Base-by-base conservation (phyloP, 2,329 filamentous ascomycete genomes). In the Remersonia thermophila region DNA sequence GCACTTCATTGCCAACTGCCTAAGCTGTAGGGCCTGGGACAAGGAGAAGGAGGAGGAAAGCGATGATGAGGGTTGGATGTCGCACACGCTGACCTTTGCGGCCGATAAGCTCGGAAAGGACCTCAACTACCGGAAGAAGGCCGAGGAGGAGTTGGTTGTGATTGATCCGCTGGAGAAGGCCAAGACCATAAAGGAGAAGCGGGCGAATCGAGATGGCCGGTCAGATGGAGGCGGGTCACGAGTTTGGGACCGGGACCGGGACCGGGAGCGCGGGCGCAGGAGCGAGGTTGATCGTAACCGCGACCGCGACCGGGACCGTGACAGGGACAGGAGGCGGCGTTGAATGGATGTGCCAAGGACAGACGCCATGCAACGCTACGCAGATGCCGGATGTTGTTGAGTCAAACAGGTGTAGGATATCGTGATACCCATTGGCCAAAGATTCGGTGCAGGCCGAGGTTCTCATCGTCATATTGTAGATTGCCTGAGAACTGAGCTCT, bases 1-100 rank as follows among this genome's bases (percentile, higher is more conserved):
- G 26, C 91, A 98, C 56, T 98, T 96, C 57, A 93, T 98, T 44
- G 83, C 82, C 33, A 83, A 93, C 50, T 98, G 91, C 57, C 85
- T 94, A 54, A 94, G 85, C 30, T 96, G 91, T 57, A 77, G 74
- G 40, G 73, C 80, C 0, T 94, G 87, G 85, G 82, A 93, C 51
- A 70, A 77, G 48, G 73, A 67, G 3, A 64, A 66, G 10, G 65
- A 69, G 15, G 63, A 64, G 3, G 73, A 78, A 3, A 70, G 67
- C 47, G 71, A 74, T 40, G 75, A 75, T 33, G 67, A 72, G 33
- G 78, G 77, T 7, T 96, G 89, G 87, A 83, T 95, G 76, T 75
- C 74, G 3, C 89, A 96, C 56, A 69, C 75, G 8, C 66, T 98
- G 26, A 83, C 73, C 31, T 96, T 95, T 56, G 82, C 80, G 27